These are phyloP conservation scores for Cucurbita pepo DNA, from an alignment of 306 rosid species.

Conservation along the genomic window DNA sequence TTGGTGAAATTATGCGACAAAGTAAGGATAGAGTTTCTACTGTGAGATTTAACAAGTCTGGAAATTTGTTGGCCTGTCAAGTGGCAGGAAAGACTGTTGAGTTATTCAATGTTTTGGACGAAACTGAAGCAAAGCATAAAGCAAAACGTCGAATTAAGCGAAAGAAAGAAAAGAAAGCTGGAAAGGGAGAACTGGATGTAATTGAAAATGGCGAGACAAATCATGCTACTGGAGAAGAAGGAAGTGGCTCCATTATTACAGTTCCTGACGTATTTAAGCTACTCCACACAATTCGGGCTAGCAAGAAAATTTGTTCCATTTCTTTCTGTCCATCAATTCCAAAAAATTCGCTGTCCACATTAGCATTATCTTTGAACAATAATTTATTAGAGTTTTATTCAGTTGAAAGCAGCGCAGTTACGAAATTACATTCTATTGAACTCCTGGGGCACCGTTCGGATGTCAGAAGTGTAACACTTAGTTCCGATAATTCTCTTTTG, in stretches of 20 bases:
- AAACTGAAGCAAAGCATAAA: conserved; percentile 61
- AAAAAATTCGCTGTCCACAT: conserved; percentile 53
- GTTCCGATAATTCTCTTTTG: conserved; percentile 72
- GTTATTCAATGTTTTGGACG: conserved; percentile 68
- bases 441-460: conserved; percentile 93
- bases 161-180: conserved; percentile 70
- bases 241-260: conserved; percentile 25
- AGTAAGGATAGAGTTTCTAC: conserved; percentile 80
- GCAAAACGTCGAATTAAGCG: conserved; percentile 79
- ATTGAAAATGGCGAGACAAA: conserved; percentile 28
- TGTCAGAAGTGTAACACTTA: conserved; percentile 75
- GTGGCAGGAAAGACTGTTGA: conserved; percentile 82
- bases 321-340: conserved; percentile 63
- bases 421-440: conserved; percentile 47
- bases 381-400: conserved; percentile 69
- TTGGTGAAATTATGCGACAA: conserved; percentile 80
- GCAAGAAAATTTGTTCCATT: conserved; percentile 83
- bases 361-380: conserved; percentile 82
- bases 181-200: conserved; percentile 25
- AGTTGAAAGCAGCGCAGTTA: conserved; percentile 29
- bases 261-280: conserved; percentile 70
- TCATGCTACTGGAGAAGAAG: conserved; percentile 28
- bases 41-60: conserved; percentile 63
- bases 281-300: conserved; percentile 65
- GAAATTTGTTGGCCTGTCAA: conserved; percentile 80